phyloP scores from a whole-genome alignment of 2,329 filamentous ascomycete species.

The Nothopassalora personata region DNA sequence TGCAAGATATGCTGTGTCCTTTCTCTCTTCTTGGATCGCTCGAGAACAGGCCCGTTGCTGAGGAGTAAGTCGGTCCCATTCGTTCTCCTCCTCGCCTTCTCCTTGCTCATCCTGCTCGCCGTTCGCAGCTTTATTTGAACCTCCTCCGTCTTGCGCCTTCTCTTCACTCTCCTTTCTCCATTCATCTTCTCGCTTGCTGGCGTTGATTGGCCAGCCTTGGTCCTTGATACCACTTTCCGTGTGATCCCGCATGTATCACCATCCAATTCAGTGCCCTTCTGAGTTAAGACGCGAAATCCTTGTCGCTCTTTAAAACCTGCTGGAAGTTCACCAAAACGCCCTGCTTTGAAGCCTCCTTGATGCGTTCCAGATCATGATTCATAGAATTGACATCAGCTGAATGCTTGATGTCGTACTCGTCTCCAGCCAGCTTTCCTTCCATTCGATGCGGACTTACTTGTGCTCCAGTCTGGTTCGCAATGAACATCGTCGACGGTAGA shows the following conservation, averaged over 20 bases:
- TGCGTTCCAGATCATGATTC: neutral
- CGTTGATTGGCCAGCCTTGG: slow-evolving; percentile 47
- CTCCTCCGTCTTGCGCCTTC: slow-evolving; percentile 35
- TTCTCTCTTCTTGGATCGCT: slow-evolving; percentile 40
- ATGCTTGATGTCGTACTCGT: slow-evolving; percentile 18
- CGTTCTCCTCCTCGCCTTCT: slow-evolving; percentile 27
- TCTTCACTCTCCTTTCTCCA: slow-evolving; percentile 30
- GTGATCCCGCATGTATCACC: slow-evolving; percentile 47
- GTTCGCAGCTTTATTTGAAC: slow-evolving; percentile 20
- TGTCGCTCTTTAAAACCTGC: slow-evolving; percentile 32
- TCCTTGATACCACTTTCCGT: slow-evolving; percentile 48
- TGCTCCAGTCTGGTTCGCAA: slow-evolving; percentile 5
- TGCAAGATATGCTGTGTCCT: slow-evolving; percentile 38
- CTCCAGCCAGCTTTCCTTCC: slow-evolving; percentile 15
- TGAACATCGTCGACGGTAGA: slow-evolving; percentile 3
- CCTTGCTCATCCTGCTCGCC: slow-evolving; percentile 15
- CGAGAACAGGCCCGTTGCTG: slow-evolving; percentile 42
- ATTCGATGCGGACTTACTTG: neutral
- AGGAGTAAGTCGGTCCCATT: slow-evolving; percentile 35
- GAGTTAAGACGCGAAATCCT: slow-evolving; percentile 42
- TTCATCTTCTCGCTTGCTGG: slow-evolving; percentile 32
- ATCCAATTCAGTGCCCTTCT: slow-evolving; percentile 39
- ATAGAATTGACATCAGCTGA: slow-evolving; percentile 24
- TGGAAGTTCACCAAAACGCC: slow-evolving; percentile 38
- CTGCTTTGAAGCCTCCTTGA: slow-evolving; percentile 18